Evolutionary conservation across 768 basidiomycete species (phyloP).

Genomic region (Pulveroboletus frians): DNA sequence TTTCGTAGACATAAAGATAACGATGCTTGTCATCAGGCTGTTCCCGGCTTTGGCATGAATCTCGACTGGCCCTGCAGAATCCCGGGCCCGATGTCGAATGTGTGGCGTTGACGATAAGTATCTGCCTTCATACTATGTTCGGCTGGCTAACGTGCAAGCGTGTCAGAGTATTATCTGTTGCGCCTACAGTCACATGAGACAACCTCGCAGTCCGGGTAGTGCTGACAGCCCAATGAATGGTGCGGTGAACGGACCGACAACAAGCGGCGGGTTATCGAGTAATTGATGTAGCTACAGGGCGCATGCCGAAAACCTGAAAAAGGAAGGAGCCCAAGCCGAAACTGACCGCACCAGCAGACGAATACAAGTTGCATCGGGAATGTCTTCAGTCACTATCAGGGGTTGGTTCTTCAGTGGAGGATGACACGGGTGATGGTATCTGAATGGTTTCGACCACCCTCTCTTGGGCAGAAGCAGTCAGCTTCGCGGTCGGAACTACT

Average conservation of each 20-base stretch:
- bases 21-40: too few relatives aligned
- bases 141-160: too few relatives aligned
- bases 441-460: slow-evolving; percentile 56
- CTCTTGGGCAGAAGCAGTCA: slow-evolving; percentile 52
- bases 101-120: too few relatives aligned
- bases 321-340: slow-evolving; percentile 1
- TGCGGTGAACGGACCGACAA: neutral
- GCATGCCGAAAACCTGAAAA: neutral
- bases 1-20: too few relatives aligned
- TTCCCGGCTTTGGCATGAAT: too few relatives aligned
- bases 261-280: slow-evolving; percentile 31
- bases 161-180: too few relatives aligned
- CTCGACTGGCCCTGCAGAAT: too few relatives aligned
- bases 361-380: neutral
- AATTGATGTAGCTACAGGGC: slow-evolving; percentile 14
- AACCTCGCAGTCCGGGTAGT: slow-evolving; percentile 5
- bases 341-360: neutral
- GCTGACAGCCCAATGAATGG: neutral
- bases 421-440: slow-evolving; percentile 46
- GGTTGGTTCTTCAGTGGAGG: slow-evolving; percentile 34
- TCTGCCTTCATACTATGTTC: too few relatives aligned
- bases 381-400: slow-evolving; percentile 24
- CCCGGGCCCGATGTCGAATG: too few relatives aligned
- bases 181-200: too few relatives aligned
- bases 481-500: slow-evolving; percentile 47